These are phyloP conservation scores for Globisporangium yorkense DNA, from an alignment of 352 stramenopile species.

Conservation along the genomic window DNA sequence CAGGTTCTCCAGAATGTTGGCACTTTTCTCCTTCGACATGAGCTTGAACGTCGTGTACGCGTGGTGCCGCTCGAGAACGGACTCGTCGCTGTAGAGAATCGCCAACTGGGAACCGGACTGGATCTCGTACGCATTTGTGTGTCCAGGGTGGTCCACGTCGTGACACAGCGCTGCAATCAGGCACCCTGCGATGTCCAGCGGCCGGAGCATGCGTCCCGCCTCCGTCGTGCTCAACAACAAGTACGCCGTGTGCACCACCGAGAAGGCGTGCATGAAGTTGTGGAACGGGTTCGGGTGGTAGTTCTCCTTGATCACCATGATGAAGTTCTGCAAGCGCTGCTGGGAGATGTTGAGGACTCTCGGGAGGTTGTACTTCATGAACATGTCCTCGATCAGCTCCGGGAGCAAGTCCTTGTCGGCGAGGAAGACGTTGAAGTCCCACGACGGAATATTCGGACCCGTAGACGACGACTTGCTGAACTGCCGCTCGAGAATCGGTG, in stretches of 20 bases:
- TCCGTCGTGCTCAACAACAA: slow-evolving; percentile 74
- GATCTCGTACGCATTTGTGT: slow-evolving; percentile 89
- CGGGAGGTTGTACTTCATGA: slow-evolving; percentile 66
- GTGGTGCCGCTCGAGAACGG: slow-evolving; percentile 88
- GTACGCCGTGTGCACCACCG: slow-evolving; percentile 83
- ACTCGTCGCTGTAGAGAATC: slow-evolving; percentile 86
- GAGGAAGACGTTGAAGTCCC: slow-evolving; percentile 81
- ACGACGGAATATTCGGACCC: slow-evolving; percentile 30
- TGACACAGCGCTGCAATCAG: slow-evolving; percentile 86
- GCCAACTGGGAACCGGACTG: slow-evolving; percentile 71
- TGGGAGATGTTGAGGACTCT: slow-evolving; percentile 53
- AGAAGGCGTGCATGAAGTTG: slow-evolving; percentile 89
- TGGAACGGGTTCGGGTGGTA: slow-evolving; percentile 90
- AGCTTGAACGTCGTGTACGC: slow-evolving; percentile 83
- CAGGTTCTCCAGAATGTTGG: slow-evolving; percentile 82
- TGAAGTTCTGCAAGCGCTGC: slow-evolving; percentile 68
- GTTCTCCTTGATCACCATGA: slow-evolving; percentile 71
- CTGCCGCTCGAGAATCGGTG: slow-evolving; percentile 8
- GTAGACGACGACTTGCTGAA: slow-evolving; percentile 8
- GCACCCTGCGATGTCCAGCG: slow-evolving; percentile 80
- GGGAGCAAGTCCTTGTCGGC: slow-evolving; percentile 44
- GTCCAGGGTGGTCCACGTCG: slow-evolving; percentile 88
- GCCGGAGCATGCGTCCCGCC: slow-evolving; percentile 59
- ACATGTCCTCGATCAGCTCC: slow-evolving; percentile 66
- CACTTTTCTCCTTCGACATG: slow-evolving; percentile 77